Percentiles rank a stretch among this genome's conserved stretches.
phyloP scores from a whole-genome alignment of 805 yeast genomes.

The Zygoascus bituminiphila region DNA sequence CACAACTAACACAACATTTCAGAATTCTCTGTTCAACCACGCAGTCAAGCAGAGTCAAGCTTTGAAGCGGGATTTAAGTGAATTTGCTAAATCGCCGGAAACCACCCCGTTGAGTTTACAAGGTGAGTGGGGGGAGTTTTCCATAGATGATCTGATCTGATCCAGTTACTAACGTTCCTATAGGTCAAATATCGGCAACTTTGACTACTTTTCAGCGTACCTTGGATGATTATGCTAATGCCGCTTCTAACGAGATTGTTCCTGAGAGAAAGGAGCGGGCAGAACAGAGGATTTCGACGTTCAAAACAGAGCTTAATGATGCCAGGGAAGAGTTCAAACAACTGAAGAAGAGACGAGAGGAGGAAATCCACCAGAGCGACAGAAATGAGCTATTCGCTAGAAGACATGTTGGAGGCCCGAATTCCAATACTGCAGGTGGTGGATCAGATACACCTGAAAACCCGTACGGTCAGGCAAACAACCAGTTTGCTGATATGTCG shows the following conservation, averaged over 20 bases:
- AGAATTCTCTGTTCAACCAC: slow-evolving; percentile 85
- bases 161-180: neutral
- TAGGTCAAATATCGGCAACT: slow-evolving; percentile 68
- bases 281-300: slow-evolving; percentile 50
- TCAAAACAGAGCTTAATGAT: slow-evolving; percentile 37
- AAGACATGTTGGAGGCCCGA: slow-evolving; percentile 25
- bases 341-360: slow-evolving; percentile 51
- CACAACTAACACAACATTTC: neutral
- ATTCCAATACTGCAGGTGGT: neutral
- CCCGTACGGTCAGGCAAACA: slow-evolving; percentile 19
- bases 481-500: slow-evolving; percentile 14
- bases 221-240: slow-evolving; percentile 54
- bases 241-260: slow-evolving; percentile 51
- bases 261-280: slow-evolving; percentile 49
- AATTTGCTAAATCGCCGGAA: slow-evolving; percentile 49
- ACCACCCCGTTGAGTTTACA: slow-evolving; percentile 69
- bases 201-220: slow-evolving; percentile 69
- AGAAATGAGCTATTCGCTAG: slow-evolving; percentile 51
- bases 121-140: slow-evolving; percentile 32
- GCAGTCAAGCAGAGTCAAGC: slow-evolving; percentile 79
- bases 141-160: neutral
- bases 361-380: slow-evolving; percentile 37
- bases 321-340: slow-evolving; percentile 43
- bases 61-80: slow-evolving; percentile 57
- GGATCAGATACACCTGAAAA: slow-evolving; percentile 21